A percentile compares a stretch with the other conserved stretches of the same genome.
phyloP scores from a whole-genome alignment of 176 grass and related monocot species.

The Juncus effusus region DNA sequence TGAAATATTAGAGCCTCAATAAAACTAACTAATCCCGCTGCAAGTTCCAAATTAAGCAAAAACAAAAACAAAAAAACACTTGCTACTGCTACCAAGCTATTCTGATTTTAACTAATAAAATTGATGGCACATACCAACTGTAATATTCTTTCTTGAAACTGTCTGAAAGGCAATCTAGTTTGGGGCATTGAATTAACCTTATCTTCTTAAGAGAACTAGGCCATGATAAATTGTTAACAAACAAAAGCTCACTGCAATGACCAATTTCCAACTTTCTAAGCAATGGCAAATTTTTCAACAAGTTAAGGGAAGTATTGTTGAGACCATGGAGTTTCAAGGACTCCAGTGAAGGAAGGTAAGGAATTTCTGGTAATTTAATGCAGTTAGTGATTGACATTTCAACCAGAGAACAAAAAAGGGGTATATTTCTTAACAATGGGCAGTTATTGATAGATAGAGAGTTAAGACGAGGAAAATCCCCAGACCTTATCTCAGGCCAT shows the following conservation, averaged over 20 bases:
- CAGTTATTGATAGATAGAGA: constrained; percentile 30
- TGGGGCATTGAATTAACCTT: constrained; percentile 26
- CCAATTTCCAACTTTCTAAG: constrained; percentile 35
- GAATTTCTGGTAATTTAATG: constrained; percentile 23
- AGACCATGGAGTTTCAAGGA: constrained; percentile 28
- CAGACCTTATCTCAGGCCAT: constrained; percentile 6
- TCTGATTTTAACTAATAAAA: too few species aligned
- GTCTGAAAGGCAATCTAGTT: constrained; percentile 8
- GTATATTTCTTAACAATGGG: constrained; percentile 17
- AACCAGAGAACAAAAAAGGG: constrained; percentile 2
- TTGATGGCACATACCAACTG: too few species aligned
- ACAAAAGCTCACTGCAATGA: constrained; percentile 20
- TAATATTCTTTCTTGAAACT: too few species aligned
- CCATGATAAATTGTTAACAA: not conserved
- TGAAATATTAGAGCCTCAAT: too few species aligned
- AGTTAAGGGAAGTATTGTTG: constrained; percentile 16
- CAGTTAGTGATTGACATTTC: constrained; percentile 24
- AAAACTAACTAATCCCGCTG: too few species aligned
- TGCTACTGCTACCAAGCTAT: too few species aligned
- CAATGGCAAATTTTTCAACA: not conserved
- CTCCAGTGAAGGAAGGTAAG: constrained; percentile 18
- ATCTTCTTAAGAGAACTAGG: constrained; percentile 20
- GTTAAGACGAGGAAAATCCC: constrained; percentile 26
- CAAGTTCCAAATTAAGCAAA: too few species aligned
- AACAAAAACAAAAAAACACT: too few species aligned